Conservation (phyloP, 306 rosid genomes). For the Castanea crenata region DNA sequence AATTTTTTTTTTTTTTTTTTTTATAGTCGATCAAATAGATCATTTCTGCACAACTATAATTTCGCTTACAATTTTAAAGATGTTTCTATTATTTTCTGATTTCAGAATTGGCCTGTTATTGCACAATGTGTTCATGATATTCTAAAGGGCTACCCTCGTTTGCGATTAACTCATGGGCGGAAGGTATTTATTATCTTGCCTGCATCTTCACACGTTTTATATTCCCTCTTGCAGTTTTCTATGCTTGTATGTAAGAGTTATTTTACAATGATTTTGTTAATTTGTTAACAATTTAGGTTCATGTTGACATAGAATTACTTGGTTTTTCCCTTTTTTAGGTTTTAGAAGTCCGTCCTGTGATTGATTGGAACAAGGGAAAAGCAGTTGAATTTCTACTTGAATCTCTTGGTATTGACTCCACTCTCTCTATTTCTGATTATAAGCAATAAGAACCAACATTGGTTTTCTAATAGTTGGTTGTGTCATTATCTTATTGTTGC, state of each 20-base stretch:
- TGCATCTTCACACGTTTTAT: background rate
- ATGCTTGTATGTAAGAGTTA: background rate
- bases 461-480: background rate
- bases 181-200: conserved; percentile 42
- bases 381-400: conserved; percentile 92
- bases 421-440: background rate
- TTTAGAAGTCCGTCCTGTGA: conserved; percentile 93
- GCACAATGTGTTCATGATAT: conserved; percentile 86
- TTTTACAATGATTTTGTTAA: background rate
- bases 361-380: conserved; percentile 97
- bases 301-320: background rate
- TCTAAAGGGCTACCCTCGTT: conserved; percentile 69
- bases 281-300: background rate
- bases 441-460: background rate
- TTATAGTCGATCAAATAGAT: background rate
- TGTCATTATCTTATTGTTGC: conserved; percentile 14
- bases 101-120: conserved; percentile 77
- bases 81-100: background rate
- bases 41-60: background rate
- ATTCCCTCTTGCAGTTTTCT: background rate
- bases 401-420: conserved; percentile 57
- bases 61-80: background rate
- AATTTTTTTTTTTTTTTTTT: background rate
- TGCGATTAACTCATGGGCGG: conserved; percentile 88
- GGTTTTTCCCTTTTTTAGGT: conserved; percentile 41